phyloP scores from a whole-genome alignment of 345 rosid species.

The Populus ilicifolia region DNA sequence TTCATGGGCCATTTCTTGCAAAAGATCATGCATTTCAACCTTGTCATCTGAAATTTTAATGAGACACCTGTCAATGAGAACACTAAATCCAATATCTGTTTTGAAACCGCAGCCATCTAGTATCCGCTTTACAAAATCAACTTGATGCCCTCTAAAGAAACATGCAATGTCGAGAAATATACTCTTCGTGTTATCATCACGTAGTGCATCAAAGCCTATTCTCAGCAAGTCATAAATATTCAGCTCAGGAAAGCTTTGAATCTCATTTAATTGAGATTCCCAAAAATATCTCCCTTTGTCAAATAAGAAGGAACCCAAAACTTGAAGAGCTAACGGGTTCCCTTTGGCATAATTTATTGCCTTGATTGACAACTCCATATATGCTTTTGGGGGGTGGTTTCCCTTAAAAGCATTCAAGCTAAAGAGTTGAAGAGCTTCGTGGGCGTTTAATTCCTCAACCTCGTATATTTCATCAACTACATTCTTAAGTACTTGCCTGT shows the following conservation, averaged over 20 bases:
- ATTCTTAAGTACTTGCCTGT: neutral
- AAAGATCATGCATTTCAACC: neutral
- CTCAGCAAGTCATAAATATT: neutral
- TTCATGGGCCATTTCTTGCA: neutral
- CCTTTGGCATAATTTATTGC: slow-evolving; percentile 6
- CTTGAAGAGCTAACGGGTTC: slow-evolving; percentile 10
- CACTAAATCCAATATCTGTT: neutral
- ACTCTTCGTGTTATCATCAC: neutral
- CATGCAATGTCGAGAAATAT: slow-evolving; percentile 4
- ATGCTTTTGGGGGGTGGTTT: neutral
- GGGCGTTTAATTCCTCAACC: neutral
- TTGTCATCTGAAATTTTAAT: neutral
- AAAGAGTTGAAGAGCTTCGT: slow-evolving; percentile 5
- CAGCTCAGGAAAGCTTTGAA: neutral
- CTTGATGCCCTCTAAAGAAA: slow-evolving; percentile 1
- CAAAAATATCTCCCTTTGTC: too few species aligned
- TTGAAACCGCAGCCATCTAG: neutral
- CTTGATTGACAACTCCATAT: neutral
- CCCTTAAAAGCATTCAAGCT: slow-evolving; percentile 4
- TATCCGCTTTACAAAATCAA: neutral
- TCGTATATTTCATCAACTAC: neutral
- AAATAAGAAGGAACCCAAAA: slow-evolving; percentile 5
- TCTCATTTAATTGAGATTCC: neutral
- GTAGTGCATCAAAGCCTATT: neutral
- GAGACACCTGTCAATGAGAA: neutral